A percentile compares a stretch with the other conserved stretches of the same genome.
Evolutionary conservation across 2,329 filamentous ascomycete species (phyloP).

Genomic region (Grosmannia clavigera): DNA sequence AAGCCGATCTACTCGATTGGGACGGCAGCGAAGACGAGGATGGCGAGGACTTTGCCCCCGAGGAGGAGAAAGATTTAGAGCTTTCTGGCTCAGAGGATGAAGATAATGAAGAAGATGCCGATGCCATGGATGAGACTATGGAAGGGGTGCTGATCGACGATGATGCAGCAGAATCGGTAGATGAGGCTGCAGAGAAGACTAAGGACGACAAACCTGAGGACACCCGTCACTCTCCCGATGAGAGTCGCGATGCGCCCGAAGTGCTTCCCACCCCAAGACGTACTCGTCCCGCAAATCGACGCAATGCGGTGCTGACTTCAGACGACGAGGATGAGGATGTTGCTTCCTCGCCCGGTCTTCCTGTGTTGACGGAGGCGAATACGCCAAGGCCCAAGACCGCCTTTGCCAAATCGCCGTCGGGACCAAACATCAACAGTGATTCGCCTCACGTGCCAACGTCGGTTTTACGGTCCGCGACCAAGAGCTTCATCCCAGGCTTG

Average conservation of each 20-base stretch:
- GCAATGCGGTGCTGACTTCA: slow-evolving; percentile 38
- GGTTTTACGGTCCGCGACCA: slow-evolving; percentile 55
- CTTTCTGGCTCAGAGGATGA: slow-evolving; percentile 13
- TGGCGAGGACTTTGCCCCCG: slow-evolving; percentile 2
- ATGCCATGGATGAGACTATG: slow-evolving; percentile 17
- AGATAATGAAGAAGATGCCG: slow-evolving; percentile 3
- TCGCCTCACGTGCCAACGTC: slow-evolving; percentile 49
- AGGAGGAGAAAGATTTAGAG: slow-evolving; percentile 10
- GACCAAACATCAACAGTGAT: slow-evolving; percentile 24
- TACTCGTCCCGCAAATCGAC: slow-evolving; percentile 34
- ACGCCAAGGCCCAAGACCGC: slow-evolving; percentile 37
- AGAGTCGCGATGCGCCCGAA: neutral
- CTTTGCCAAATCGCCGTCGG: slow-evolving; percentile 28
- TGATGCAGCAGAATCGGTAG: slow-evolving; percentile 10
- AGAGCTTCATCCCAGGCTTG: slow-evolving; percentile 57
- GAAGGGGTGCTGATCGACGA: slow-evolving; percentile 11
- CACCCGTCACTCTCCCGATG: neutral
- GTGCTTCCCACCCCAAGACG: slow-evolving; percentile 5
- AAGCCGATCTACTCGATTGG: slow-evolving; percentile 15
- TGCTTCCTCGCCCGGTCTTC: neutral
- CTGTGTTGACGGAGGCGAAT: slow-evolving; percentile 12
- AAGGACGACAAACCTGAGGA: slow-evolving; percentile 19
- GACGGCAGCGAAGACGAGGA: slow-evolving; percentile 25
- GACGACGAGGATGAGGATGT: slow-evolving; percentile 55
- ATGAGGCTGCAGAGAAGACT: slow-evolving; percentile 21